Evolutionary conservation across 2,329 filamentous ascomycete genomes (phyloP).

Genomic region (Cordyceps pruinosa): DNA sequence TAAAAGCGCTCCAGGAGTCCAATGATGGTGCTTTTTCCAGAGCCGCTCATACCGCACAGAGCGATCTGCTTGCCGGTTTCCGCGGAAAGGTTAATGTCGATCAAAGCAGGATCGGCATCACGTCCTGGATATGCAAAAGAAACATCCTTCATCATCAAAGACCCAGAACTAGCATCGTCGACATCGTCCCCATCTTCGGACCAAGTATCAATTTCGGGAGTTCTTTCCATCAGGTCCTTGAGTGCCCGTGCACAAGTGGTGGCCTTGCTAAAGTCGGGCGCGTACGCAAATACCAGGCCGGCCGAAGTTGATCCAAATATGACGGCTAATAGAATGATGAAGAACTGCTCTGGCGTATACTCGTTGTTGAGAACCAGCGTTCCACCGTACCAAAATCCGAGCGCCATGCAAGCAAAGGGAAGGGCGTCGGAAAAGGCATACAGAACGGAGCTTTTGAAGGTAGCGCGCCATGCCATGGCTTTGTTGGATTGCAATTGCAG

Average conservation of each 20-base stretch:
- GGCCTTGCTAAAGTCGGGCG: neutral
- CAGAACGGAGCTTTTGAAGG: neutral
- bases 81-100: neutral
- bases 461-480: neutral
- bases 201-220: neutral
- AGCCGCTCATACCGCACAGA: neutral
- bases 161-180: no score
- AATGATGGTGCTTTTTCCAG: neutral
- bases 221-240: neutral
- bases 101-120: neutral
- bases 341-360: neutral
- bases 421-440: neutral
- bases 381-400: constrained; percentile 14
- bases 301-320: neutral
- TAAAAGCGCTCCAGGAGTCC: neutral
- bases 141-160: no score
- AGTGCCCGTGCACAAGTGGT: no score
- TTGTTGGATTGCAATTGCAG: neutral
- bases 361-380: neutral
- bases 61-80: neutral
- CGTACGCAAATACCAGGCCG: neutral
- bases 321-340: neutral
- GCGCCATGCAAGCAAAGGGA: constrained; percentile 7
- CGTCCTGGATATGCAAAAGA: neutral
- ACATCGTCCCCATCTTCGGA: no score